These are phyloP conservation scores for Lentinula lateritia DNA, from an alignment of 768 basidiomycete species.

Conservation along the genomic window DNA sequence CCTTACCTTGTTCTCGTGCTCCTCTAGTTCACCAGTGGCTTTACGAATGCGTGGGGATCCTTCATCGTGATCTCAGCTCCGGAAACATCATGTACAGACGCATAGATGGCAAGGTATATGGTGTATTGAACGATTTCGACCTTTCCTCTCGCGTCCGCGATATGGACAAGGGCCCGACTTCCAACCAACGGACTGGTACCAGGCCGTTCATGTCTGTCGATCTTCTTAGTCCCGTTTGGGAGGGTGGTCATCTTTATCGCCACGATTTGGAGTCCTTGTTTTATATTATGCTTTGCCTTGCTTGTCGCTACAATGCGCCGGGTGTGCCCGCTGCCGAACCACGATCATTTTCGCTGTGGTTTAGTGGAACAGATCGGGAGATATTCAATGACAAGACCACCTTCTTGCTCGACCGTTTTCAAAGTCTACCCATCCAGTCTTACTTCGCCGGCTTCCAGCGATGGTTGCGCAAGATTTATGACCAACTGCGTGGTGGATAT, in stretches of 20 bases:
- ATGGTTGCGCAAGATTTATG: background rate
- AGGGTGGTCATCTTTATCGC: background rate
- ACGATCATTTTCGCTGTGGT: background rate
- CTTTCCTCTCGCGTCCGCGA: constrained; percentile 1
- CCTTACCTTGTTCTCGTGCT: too few relatives aligned
- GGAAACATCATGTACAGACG: constrained; percentile 11
- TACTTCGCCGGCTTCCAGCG: background rate
- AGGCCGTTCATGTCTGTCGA: constrained; percentile 3
- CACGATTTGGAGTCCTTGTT: constrained; percentile 8
- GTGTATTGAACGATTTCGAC: constrained; percentile 12
- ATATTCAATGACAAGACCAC: background rate
- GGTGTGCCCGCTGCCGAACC: background rate
- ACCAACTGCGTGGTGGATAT: background rate
- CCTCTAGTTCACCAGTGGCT: constrained; percentile 7
- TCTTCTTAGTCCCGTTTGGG: background rate
- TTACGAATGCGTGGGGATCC: constrained; percentile 4
- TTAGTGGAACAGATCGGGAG: background rate
- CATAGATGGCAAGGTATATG: constrained; percentile 8
- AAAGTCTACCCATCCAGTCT: background rate
- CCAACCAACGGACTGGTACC: constrained; percentile 5
- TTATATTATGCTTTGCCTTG: constrained; percentile 3
- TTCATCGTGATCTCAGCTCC: constrained; percentile 13
- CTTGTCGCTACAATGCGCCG: background rate
- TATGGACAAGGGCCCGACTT: background rate
- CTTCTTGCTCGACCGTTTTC: background rate